These are phyloP conservation scores for Xylaria sp. DNA, from an alignment of 2,329 filamentous ascomycete genomes.

Conservation along the genomic window DNA sequence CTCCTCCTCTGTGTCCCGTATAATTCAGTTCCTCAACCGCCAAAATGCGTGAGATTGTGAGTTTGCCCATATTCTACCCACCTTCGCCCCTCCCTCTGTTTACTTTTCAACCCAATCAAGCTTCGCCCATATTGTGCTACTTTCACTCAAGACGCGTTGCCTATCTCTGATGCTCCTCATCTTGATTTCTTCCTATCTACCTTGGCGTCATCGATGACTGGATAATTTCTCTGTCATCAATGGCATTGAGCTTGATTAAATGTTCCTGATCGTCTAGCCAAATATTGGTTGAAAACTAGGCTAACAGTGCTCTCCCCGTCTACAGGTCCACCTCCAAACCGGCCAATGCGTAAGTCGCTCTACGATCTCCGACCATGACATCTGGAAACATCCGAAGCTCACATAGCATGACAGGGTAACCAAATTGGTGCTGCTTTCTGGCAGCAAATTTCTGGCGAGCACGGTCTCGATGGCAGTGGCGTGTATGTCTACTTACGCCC, in stretches of 20 bases:
- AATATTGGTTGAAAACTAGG: not conserved
- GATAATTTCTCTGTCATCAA: not conserved
- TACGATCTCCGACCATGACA: constrained; percentile 34
- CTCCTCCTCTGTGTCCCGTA: constrained; percentile 35
- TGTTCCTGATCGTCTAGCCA: not conserved
- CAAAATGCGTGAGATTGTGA: constrained; percentile 78
- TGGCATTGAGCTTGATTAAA: not conserved
- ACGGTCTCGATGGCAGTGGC: constrained; percentile 96
- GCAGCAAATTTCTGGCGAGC: constrained; percentile 87
- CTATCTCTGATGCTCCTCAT: not conserved
- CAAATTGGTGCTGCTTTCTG: constrained; percentile 99
- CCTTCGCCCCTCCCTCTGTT: constrained; percentile 29
- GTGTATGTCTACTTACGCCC: constrained; percentile 79
- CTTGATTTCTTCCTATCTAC: constrained; percentile 34
- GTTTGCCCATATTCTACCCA: constrained; percentile 43
- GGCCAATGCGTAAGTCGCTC: constrained; percentile 88
- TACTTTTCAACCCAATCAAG: constrained; percentile 30
- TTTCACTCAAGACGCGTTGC: constrained; percentile 43
- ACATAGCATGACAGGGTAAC: constrained; percentile 77
- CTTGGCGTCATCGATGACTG: constrained; percentile 12
- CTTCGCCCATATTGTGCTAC: constrained; percentile 15
- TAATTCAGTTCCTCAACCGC: constrained; percentile 40
- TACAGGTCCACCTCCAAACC: constrained; percentile 98
- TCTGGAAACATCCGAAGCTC: constrained; percentile 29
- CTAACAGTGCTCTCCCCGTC: constrained; percentile 15